These are phyloP conservation scores for Amauroascus niger DNA, from an alignment of 2,329 filamentous ascomycete genomes.

Conservation along the genomic window DNA sequence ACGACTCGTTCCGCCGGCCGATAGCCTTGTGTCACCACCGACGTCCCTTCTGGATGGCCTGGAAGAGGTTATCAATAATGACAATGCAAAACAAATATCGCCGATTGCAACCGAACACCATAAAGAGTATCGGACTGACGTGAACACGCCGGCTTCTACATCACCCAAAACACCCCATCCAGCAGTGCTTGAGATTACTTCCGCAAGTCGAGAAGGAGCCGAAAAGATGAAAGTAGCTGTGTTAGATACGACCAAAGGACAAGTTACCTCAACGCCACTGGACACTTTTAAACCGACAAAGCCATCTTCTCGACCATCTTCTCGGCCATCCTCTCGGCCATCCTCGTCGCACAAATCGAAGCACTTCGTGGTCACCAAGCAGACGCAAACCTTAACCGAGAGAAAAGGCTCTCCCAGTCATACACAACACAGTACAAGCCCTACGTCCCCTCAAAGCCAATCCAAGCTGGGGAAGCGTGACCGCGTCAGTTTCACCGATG, in stretches of 20 bases:
- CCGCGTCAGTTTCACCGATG: conserved; percentile 22
- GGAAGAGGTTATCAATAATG: conserved; percentile 25
- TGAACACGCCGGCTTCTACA: conserved; percentile 32
- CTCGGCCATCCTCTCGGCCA: conserved; percentile 8
- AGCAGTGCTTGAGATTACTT: conserved; percentile 25
- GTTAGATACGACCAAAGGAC: neutral
- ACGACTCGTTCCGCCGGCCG: conserved; percentile 22
- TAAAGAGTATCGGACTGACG: conserved; percentile 11
- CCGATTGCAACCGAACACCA: conserved; percentile 14
- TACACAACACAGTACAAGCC: conserved; percentile 17
- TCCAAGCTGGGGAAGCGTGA: conserved; percentile 24
- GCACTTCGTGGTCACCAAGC: neutral
- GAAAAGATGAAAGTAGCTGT: neutral
- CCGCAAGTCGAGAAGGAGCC: neutral
- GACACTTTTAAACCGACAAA: conserved; percentile 10
- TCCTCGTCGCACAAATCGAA: conserved; percentile 13
- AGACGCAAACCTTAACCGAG: neutral
- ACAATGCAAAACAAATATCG: conserved; percentile 23
- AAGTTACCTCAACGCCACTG: conserved; percentile 13
- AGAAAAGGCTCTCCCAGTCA: conserved; percentile 17
- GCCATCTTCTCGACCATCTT: conserved; percentile 10
- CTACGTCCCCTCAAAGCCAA: conserved; percentile 9
- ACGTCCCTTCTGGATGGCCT: conserved; percentile 37
- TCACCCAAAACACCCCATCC: conserved; percentile 40
- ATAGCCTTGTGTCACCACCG: conserved; percentile 37